Evolutionary conservation across 768 basidiomycete genomes (phyloP), one percentile per base, ranked within the genome.

Genomic region (Dentipellis sp.): DNA sequence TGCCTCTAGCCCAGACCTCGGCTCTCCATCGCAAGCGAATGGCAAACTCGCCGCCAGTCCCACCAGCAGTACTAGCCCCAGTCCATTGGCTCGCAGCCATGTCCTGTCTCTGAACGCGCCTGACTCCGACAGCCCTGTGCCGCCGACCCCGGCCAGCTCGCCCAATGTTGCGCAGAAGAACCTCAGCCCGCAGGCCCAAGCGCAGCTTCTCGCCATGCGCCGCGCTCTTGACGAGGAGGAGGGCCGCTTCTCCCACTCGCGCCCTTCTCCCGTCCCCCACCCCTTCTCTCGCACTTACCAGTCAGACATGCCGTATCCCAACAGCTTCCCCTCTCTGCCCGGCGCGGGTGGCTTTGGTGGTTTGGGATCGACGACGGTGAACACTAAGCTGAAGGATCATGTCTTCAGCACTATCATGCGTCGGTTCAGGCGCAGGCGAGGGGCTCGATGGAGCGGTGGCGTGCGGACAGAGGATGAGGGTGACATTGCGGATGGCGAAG

Each of bases 311-410:
- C 3, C 50, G 10, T 36, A 58, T 5, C 54, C 53, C 42, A 34
- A 56, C 42, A 2, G 16, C 6, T 3, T 51, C 9, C 38, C 53
- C 10, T 34, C 48, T 7, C 21, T 54, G 1, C 12, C 54, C 1
- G 50, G 52, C 42, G 74, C 75, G 11, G 78, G 78, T 48, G 80
- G 79, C 75, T 93, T 93, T 62, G 91, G 88, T 36, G 95, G 94
- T 3, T 89, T 86, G 2, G 95, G 95, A 1, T 91, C 89, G 12
- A 98, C 97, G 5, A 80, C 85, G 53, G 94, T 97, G 58, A 98
- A 99, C 69, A 92, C 88, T 39, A 90, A 83, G 67, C 74, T 99
- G 56, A 94, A 94, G 70, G 94, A 98, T 65, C 93, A 95, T 63
- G 92, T 99, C 48, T 95, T 99, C 67, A 88, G 82, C 58, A 88